phyloP scores from a whole-genome alignment of 371 early-diverging fungal genomes.

The Mucor saturninus region DNA sequence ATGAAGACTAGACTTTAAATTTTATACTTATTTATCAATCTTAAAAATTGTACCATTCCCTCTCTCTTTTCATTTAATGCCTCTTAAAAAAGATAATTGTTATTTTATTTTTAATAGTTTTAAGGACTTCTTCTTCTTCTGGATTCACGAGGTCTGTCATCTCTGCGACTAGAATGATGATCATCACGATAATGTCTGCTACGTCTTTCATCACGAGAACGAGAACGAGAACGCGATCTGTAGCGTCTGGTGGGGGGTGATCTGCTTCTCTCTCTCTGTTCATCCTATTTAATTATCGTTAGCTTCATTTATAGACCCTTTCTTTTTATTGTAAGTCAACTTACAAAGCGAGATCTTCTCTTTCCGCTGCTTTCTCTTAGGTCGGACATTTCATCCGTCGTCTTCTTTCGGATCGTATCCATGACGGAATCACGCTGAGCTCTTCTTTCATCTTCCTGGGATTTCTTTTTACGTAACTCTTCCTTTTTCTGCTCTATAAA shows the following conservation, averaged over 20 bases:
- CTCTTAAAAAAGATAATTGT: background rate
- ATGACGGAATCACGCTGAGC: slow-evolving; percentile 43
- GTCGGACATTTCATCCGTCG: slow-evolving; percentile 31
- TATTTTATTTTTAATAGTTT: slow-evolving; percentile 1
- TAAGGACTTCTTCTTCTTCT: slow-evolving; percentile 29
- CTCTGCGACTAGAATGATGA: slow-evolving; percentile 14
- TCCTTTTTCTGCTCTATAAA: slow-evolving; percentile 88
- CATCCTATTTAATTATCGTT: slow-evolving; percentile 9
- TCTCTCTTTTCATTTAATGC: background rate
- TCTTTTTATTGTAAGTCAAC: background rate
- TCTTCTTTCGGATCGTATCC: slow-evolving; percentile 47
- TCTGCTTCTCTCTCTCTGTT: slow-evolving; percentile 23
- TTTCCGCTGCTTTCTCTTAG: slow-evolving; percentile 10
- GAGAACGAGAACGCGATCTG: slow-evolving; percentile 33
- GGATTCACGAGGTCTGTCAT: slow-evolving; percentile 16
- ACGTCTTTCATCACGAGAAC: slow-evolving; percentile 29
- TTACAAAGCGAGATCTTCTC: slow-evolving; percentile 35
- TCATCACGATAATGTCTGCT: slow-evolving; percentile 29
- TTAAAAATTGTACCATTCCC: background rate
- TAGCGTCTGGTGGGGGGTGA: slow-evolving; percentile 26
- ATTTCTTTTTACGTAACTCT: slow-evolving; percentile 64
- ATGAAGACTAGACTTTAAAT: slow-evolving; percentile 35
- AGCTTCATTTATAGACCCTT: background rate
- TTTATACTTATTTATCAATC: background rate
- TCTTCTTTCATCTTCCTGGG: slow-evolving; percentile 32